Base-by-base conservation (phyloP, 495 filamentous ascomycete genomes). In the Parachaetomium inaequale region DNA sequence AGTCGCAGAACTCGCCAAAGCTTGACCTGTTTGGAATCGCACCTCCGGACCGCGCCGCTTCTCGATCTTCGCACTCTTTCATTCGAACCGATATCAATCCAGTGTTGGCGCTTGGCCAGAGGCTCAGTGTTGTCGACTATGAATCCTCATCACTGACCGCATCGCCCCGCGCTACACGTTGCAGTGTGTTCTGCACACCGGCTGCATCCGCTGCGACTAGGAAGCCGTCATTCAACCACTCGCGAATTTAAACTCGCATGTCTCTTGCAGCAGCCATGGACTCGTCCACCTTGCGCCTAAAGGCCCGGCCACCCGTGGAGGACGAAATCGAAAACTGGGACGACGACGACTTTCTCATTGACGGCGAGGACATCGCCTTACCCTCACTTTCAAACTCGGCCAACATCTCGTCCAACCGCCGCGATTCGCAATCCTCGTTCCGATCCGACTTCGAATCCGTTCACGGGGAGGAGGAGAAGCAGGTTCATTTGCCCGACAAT, bases 271-370 rank as follows among this genome's bases (percentile, higher is more conserved):
- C 57, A 25, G 42, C 66, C 59, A 86, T 88, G 86, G 81, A 88
- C 36, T 59, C 57, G 25, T 59, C 57, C 63, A 74, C 82, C 34
- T 72, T 84, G 66, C 84, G 80, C 14, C 72, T 85, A 19, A 85
- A 83, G 69, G 70, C 77, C 51, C 80, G 79, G 54, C 81, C 76
- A 62, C 75, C 79, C 46, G 79, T 79, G 19, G 81, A 88, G 55
- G 83, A 83, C 43, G 75, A 78, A 21, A 80, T 92, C 38, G 93
- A 97, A 72, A 90, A 85, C 71, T 96, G 93, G 92, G 92, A 93
- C 74, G 88, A 95, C 66, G 90, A 93, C 70, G 87, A 85, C 66
- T 84, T 96, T 66, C 74, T 94, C 58, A 85, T 93, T 71, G 87
- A 88, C 56, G 82, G 83, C 62, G 89, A 90, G 61, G 85, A 88